Conservation (phyloP, 371 early-diverging fungal species). For the Mortierella sp. region DNA sequence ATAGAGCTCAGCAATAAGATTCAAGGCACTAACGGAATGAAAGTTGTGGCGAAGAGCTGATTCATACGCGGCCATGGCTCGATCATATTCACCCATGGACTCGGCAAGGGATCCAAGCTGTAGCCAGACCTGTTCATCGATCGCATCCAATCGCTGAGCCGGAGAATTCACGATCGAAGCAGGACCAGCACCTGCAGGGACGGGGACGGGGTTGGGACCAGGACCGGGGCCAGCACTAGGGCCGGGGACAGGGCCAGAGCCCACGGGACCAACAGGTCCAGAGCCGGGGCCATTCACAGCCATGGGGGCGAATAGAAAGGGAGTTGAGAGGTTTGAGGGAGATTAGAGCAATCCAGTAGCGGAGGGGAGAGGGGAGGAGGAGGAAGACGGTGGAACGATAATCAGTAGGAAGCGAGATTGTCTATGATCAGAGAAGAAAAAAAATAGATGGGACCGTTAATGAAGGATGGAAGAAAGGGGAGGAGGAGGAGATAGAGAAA, state of each 20-base stretch:
- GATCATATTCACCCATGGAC: constrained; percentile 79
- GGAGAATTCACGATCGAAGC: constrained; percentile 53
- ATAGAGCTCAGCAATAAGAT: constrained; percentile 76
- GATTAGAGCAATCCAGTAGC: constrained; percentile 10
- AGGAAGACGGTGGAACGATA: too few species aligned
- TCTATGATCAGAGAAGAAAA: too few species aligned
- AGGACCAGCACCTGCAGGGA: background rate
- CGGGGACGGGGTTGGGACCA: background rate
- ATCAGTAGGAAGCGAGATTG: too few species aligned
- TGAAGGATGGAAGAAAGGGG: too few species aligned
- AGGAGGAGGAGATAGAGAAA: too few species aligned
- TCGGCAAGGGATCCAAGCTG: constrained; percentile 78
- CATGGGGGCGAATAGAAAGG: constrained; percentile 4
- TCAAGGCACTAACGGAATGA: constrained; percentile 82
- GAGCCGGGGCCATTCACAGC: constrained; percentile 27
- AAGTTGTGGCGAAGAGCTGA: constrained; percentile 90
- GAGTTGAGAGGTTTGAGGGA: background rate
- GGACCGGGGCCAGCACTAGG: constrained; percentile 16
- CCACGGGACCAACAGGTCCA: constrained; percentile 18
- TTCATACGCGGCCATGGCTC: constrained; percentile 86
- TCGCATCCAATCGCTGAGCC: constrained; percentile 69
- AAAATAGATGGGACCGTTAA: too few species aligned
- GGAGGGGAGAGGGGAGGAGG: too few species aligned
- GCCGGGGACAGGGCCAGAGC: constrained; percentile 22
- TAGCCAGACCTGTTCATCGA: constrained; percentile 84